phyloP scores from a whole-genome alignment of 345 rosid species.

The Citrus trifoliata region DNA sequence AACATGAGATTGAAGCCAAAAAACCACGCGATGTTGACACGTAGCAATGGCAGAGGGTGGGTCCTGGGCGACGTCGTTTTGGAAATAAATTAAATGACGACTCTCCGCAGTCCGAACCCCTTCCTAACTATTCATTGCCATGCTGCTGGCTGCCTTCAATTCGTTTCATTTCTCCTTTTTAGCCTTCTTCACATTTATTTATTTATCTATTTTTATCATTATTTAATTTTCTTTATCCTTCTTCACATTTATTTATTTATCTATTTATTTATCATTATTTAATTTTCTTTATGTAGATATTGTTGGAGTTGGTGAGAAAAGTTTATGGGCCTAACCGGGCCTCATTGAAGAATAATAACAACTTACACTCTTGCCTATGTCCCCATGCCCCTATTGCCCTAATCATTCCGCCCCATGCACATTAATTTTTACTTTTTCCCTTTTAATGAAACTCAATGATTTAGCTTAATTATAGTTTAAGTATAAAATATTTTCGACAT shows the following conservation, averaged over 20 bases:
- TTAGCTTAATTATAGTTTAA: neutral
- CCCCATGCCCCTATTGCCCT: neutral
- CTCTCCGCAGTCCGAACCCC: neutral
- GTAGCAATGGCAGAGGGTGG: too few species aligned
- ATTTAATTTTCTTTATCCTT: too few species aligned
- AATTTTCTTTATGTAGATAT: neutral
- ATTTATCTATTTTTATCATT: neutral
- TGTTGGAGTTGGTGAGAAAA: neutral
- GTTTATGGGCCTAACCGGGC: conserved; percentile 12
- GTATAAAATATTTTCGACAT: neutral
- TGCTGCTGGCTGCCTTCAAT: too few species aligned
- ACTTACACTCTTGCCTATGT: neutral
- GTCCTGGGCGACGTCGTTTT: neutral
- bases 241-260: too few species aligned
- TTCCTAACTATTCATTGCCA: neutral
- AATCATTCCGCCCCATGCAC: conserved; percentile 15
- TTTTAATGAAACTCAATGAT: neutral
- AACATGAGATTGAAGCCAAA: neutral
- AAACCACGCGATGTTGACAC: neutral
- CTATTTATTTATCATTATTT: neutral
- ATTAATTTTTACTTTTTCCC: neutral
- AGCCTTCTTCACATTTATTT: neutral
- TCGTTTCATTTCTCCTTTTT: neutral
- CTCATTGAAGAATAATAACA: neutral
- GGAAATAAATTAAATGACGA: neutral